Conservation (phyloP, 2,329 filamentous ascomycete genomes). For the Xenoacremonium recifei region DNA sequence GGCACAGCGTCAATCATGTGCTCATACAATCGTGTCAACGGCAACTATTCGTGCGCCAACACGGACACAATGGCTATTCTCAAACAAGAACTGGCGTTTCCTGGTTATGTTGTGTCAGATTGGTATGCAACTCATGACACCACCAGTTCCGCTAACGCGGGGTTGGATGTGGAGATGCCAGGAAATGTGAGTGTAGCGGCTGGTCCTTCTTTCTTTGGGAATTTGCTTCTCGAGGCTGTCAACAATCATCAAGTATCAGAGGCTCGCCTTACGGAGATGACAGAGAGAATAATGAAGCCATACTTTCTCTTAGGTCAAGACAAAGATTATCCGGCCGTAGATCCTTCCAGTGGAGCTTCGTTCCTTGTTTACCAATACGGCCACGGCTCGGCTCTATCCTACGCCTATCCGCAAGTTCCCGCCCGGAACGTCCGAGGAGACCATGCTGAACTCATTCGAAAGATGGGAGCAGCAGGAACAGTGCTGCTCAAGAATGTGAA, state of each 20-base stretch:
- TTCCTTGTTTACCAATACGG: no score
- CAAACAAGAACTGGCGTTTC: constrained; percentile 59
- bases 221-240: constrained; percentile 89
- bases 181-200: constrained; percentile 40
- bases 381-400: no score
- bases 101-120: constrained; percentile 66
- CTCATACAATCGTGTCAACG: constrained; percentile 71
- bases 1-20: constrained; percentile 59
- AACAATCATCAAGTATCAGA: constrained; percentile 76
- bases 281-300: constrained; percentile 88
- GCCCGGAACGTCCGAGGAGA: no score
- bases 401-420: no score
- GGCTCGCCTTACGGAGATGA: constrained; percentile 76
- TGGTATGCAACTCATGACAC: constrained; percentile 68
- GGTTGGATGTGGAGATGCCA: constrained; percentile 73
- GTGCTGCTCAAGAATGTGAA: constrained; percentile 67
- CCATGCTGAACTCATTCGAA: no score
- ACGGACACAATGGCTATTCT: constrained; percentile 62
- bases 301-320: constrained; percentile 86
- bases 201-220: no score
- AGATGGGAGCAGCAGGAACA: constrained; percentile 56
- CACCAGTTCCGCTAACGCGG: constrained; percentile 67
- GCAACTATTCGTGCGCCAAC: constrained; percentile 70
- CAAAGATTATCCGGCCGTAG: constrained; percentile 33
- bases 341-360: no score